Evolutionary conservation across 495 filamentous ascomycete genomes (phyloP), one percentile per base, ranked within the genome.

Genomic region (Aspergillus bertholletiae): DNA sequence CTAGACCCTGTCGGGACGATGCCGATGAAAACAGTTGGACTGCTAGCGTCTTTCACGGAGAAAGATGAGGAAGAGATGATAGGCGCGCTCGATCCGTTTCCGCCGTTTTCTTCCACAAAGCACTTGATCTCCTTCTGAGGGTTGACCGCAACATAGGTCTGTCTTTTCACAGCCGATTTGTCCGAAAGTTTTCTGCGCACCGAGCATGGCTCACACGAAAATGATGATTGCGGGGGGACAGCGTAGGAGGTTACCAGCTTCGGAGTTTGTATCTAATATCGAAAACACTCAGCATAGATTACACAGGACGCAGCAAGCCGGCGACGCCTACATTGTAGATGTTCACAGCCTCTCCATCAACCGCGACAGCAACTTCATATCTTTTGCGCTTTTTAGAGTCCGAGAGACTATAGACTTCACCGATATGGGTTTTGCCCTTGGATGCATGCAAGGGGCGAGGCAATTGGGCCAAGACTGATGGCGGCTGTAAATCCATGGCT

Each of bases 291-390:
- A 49, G 17, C 17, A n/a, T 6, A 28, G 15, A 9, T 1, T n/a
- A 15, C n/a, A 7, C 7, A n/a, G 2, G 5, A 5, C 5, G 28
- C 7, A 48, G 28, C n/a, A 43, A 40, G 17, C 12, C 22, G 15
- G 15, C 20, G 2, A 24, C 2, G 37, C 79, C 56, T 72, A 98
- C 93, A 79, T 96, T 88, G 73, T 97, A 97, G 45, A 99, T 84
- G 66, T 91, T 94, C 13, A 97, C 79, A 13, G 89, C 87, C 64
- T 96, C 91, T 51, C 92, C 91, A 73, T 99, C 91, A 62, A 96
- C 84, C 8, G 88, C 89, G 8, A 94, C 84, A 12, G 82, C 88
- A 50, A 97, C 71, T 70, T 99, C 95, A 61, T 81, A 78, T 59
- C 94, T 80, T 74, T 96, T 97, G 63, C 88, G 82, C 75, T 92